Conservation (phyloP, 257 asterid species). For the Solanum bulbocastanum region DNA sequence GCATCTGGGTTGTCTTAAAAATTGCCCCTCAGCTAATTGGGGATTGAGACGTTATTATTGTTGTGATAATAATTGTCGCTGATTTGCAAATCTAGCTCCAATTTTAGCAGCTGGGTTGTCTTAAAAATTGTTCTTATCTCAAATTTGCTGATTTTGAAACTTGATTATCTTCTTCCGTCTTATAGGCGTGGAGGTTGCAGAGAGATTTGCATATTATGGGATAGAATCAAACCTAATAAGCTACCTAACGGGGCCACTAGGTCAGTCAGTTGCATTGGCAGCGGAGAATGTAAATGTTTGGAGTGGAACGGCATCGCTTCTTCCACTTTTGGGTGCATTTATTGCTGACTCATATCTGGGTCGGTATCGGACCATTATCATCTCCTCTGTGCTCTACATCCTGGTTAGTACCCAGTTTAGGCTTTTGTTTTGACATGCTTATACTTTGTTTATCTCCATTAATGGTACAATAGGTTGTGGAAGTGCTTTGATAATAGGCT, state of each 20-base stretch:
- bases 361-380: constrained; percentile 23
- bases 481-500: neutral
- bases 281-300: constrained; percentile 28
- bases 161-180: neutral
- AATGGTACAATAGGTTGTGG: neutral
- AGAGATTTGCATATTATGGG: constrained; percentile 29
- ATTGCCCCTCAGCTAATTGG: neutral
- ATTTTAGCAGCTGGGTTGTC: neutral
- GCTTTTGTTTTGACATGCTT: neutral
- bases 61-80: neutral
- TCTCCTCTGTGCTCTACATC: constrained; percentile 25
- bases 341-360: constrained; percentile 32
- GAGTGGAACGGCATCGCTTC: constrained; percentile 25
- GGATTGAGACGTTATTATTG: neutral
- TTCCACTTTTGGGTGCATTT: constrained; percentile 32
- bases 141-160: neutral
- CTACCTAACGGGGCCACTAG: constrained; percentile 34
- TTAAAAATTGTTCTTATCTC: neutral
- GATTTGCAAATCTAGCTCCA: neutral
- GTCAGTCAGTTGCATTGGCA: constrained; percentile 30
- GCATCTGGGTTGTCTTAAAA: neutral
- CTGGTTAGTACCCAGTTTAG: constrained; percentile 16
- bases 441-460: neutral
- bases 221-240: constrained; percentile 24
- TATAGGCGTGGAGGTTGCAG: constrained; percentile 34